phyloP scores from a whole-genome alignment of 2,329 filamentous ascomycete genomes.

The Aaosphaeria arxii region DNA sequence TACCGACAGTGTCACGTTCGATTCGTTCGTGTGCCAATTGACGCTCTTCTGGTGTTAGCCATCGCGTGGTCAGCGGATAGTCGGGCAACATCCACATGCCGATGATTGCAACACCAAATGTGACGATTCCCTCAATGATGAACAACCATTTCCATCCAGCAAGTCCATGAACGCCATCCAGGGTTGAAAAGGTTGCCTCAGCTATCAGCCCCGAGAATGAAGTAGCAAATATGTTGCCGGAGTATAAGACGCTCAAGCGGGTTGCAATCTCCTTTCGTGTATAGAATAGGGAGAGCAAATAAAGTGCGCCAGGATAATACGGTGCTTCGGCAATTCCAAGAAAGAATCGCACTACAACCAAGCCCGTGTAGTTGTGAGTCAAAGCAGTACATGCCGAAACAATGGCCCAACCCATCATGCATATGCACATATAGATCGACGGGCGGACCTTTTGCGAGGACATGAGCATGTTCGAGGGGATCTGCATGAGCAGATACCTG shows the following conservation, averaged over 20 bases:
- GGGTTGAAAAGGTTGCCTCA: slow-evolving; percentile 35
- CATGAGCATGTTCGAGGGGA: slow-evolving; percentile 46
- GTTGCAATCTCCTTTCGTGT: slow-evolving; percentile 48
- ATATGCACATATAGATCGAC: slow-evolving; percentile 27
- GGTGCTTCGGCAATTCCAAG: slow-evolving; percentile 29
- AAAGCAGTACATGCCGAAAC: slow-evolving; percentile 25
- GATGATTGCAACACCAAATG: slow-evolving; percentile 23
- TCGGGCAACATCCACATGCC: slow-evolving; percentile 40
- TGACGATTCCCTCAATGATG: slow-evolving; percentile 26
- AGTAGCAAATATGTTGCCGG: slow-evolving; percentile 39
- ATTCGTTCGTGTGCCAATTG: slow-evolving; percentile 30
- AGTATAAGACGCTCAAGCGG: slow-evolving; percentile 32
- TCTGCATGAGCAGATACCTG: slow-evolving; percentile 24
- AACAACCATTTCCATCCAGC: slow-evolving; percentile 39
- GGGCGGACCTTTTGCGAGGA: slow-evolving; percentile 27
- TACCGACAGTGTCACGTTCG: slow-evolving; percentile 48
- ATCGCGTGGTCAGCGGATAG: slow-evolving; percentile 36
- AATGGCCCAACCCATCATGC: slow-evolving; percentile 32
- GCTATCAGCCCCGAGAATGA: slow-evolving; percentile 46
- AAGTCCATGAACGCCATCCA: slow-evolving; percentile 25
- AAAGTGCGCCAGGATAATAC: slow-evolving; percentile 60
- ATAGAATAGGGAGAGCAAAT: slow-evolving; percentile 63
- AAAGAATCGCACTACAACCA: slow-evolving; percentile 27
- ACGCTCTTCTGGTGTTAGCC: slow-evolving; percentile 45
- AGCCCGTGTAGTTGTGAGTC: slow-evolving; percentile 23